Base-by-base conservation (phyloP, 2,329 filamentous ascomycete genomes). In the Pseudogymnoascus verrucosus region DNA sequence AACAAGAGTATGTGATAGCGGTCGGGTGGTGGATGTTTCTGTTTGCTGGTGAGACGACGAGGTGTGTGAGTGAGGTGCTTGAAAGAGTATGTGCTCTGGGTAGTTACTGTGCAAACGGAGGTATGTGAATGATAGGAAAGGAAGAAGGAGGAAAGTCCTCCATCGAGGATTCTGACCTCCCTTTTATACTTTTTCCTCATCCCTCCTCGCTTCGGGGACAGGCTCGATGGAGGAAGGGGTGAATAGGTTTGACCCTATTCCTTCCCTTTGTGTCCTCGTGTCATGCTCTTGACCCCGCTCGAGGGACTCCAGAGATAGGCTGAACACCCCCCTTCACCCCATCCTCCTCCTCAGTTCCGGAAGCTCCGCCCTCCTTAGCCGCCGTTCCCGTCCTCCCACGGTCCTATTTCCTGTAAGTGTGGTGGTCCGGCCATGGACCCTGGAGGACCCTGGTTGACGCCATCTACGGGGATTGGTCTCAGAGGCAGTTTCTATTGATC, bases 141-240 rank as follows among this genome's bases (percentile, higher is more conserved):
- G 77, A 83, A 79, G 78, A 82, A 80, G 76, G 78, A 83, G 74
- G 74, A 77, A 73, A 73, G 64, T 67, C 67, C 69, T 70, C 71
- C 71, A 75, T 74, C 71, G 74, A 69, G 78, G 80, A 76, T 76
- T 82, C 76, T 75, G 76, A 73, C 71, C 72, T 74, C 75, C 82
- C 77, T 85, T 87, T 88, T 88, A 88, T 88, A 87, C 78, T 80
- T 83, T 79, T 83, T 73, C 72, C 65, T 65, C 68, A 69, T 71
- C 72, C 69, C 72, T 72, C 73, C 59, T 61, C 59, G 59, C 59
- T 61, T 69, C 66, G 70, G 73, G 57, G 65, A 66, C 65, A 67
- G 65, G 65, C 70, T 68, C 65, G 66, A 69, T 67, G 70, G 70
- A 57, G 51, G n/a, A 34, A 57, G 51, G 51, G 51, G 34, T 57